Evolutionary conservation across 805 yeast species (phyloP).

Genomic region (Candida awuae): DNA sequence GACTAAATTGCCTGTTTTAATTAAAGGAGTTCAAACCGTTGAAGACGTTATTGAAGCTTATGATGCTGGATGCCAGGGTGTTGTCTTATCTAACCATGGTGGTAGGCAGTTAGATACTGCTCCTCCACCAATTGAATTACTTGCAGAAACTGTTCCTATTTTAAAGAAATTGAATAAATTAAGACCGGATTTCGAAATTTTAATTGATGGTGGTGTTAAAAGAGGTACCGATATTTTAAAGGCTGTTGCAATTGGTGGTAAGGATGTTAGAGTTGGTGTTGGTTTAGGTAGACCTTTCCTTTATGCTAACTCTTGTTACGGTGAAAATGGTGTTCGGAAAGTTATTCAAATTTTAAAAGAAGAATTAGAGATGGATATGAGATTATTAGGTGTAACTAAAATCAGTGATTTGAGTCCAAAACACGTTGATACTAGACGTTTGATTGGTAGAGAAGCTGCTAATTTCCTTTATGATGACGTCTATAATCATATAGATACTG

Average conservation of each 20-base stretch:
- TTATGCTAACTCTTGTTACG: constrained; percentile 56
- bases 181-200: constrained; percentile 47
- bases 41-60: constrained; percentile 73
- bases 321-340: constrained; percentile 55
- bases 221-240: constrained; percentile 61
- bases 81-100: constrained; percentile 84
- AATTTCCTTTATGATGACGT: constrained; percentile 25
- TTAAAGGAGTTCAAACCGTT: constrained; percentile 79
- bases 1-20: constrained; percentile 58
- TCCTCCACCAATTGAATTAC: constrained; percentile 65
- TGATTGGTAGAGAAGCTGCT: constrained; percentile 27
- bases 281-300: constrained; percentile 64
- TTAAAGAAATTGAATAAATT: constrained; percentile 37
- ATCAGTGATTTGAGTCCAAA: constrained; percentile 52
- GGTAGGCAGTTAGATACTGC: constrained; percentile 83
- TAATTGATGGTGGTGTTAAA: constrained; percentile 62
- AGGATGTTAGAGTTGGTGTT: constrained; percentile 62
- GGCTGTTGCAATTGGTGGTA: constrained; percentile 63
- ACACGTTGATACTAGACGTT: constrained; percentile 46
- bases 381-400: constrained; percentile 63
- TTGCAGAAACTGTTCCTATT: constrained; percentile 60
- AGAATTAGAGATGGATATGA: constrained; percentile 71
- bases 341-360: constrained; percentile 56
- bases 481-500: constrained; percentile 26
- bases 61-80: constrained; percentile 64